phyloP scores from a whole-genome alignment of 495 filamentous ascomycete species.

The Ramalina intermedia region DNA sequence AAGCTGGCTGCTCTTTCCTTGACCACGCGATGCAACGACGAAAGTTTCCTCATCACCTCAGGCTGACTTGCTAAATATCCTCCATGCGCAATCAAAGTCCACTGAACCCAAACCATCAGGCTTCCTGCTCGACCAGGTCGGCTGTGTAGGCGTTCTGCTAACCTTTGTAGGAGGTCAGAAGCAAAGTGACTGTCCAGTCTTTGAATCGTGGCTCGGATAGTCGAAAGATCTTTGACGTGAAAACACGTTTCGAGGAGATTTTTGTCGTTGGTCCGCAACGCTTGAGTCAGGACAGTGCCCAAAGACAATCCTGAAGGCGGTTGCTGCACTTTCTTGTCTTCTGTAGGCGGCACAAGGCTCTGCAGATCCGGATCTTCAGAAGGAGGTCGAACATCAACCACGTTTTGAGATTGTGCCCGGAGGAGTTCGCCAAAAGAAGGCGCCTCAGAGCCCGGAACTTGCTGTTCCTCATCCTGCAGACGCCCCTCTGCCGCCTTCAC shows the following conservation, averaged over 20 bases:
- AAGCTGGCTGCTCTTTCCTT: conserved; percentile 72
- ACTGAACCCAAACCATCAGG: conserved; percentile 93
- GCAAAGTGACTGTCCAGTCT: conserved; percentile 76
- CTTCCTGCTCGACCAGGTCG: conserved; percentile 77
- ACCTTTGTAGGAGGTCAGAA: conserved; percentile 57
- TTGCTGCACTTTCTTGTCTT: conserved; percentile 23
- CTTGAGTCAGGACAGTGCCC: conserved; percentile 78
- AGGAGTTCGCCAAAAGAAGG: conserved; percentile 84
- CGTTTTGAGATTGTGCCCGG: conserved; percentile 48
- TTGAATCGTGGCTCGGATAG: conserved; percentile 76
- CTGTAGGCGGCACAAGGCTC: conserved; percentile 11
- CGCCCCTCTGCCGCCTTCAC: conserved; percentile 20
- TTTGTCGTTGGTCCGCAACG: conserved; percentile 78
- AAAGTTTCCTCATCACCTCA: conserved; percentile 59
- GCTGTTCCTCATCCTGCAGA: conserved; percentile 22
- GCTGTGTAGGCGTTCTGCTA: conserved; percentile 76
- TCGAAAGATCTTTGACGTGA: conserved; percentile 54
- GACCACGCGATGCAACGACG: conserved; percentile 66
- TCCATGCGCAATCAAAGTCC: conserved; percentile 88
- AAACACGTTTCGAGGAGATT: conserved; percentile 85
- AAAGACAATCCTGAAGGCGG: conserved; percentile 68
- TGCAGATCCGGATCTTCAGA: conserved; percentile 34
- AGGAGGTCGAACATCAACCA: conserved; percentile 61
- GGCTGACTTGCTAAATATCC: conserved; percentile 76
- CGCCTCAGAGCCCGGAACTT: conserved; percentile 33